Base-by-base conservation (phyloP, 192 early-diverging fungal genomes). In the Funneliformis geosporum region DNA sequence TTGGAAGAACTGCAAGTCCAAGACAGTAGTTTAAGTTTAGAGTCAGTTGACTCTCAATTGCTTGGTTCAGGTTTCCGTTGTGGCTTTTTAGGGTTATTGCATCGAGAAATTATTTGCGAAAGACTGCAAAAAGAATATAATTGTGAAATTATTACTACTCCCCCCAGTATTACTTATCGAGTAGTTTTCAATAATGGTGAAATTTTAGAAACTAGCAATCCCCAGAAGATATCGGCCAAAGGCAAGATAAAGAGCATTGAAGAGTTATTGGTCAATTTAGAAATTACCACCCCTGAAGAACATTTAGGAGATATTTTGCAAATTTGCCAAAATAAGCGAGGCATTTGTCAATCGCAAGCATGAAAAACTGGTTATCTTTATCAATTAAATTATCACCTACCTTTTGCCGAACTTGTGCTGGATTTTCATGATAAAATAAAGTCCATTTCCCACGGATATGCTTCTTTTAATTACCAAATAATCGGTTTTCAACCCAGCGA, bases 391-490 rank as follows among this genome's bases (percentile, higher is more conserved):
- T 67, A 67, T 12, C 23, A 67, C 5, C 12, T 67, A 28, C 65
- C 65, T 67, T 67, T 67, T 67, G 65, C 65, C 65, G 65, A 67
- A 67, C 28, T 67, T 67, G 28, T 67, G 8, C 2, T 12, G 2
- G 65, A 72, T 72, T 72, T 72, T 44, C 33, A 39, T 5, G 70
- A 72, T 72, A 39, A 72, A 44, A 44, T 72, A 44, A 72, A 72
- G 40, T 72, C 70, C 3, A 44, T 72, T 39, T 72, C 70, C 5
- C 70, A 72, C 44, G 70, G 70, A 4, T 72, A 44, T 72, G 70
- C 70, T 72, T 72, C 70, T 50, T 72, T 72, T 72, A 44, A 42
- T 44, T 72, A 72, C 42, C 70, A 72, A 72, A 8, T 72, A 44
- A 44, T 72, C 40, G 70, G 70, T 72, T 72, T 72, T 72, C 40